Evolutionary conservation across 148 eudicot species (phyloP).

Genomic region (Beta vulgaris): DNA sequence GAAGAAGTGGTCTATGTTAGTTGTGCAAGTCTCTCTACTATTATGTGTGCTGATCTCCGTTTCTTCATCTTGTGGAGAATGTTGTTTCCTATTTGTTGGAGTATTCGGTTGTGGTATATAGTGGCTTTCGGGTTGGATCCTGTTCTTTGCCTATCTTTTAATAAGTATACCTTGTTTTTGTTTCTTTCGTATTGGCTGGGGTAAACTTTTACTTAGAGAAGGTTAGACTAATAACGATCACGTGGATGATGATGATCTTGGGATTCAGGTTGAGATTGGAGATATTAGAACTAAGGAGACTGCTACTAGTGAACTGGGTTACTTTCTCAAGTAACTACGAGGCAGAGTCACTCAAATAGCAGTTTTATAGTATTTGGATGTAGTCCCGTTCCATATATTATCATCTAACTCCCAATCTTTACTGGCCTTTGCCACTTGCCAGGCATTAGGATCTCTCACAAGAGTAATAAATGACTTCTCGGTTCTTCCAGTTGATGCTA

Average conservation of each 20-base stretch:
- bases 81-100: neutral
- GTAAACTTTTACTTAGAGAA: too few relatives aligned
- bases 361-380: neutral
- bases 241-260: neutral
- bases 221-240: neutral
- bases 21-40: too few relatives aligned
- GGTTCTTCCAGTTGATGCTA: slow-evolving; percentile 55
- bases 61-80: too few relatives aligned
- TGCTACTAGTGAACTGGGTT: neutral
- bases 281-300: neutral
- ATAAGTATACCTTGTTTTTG: too few relatives aligned
- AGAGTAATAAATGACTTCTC: slow-evolving; percentile 64
- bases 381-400: neutral
- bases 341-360: neutral
- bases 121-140: neutral
- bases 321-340: neutral
- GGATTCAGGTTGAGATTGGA: neutral
- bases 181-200: too few relatives aligned
- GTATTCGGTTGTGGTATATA: neutral
- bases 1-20: too few relatives aligned
- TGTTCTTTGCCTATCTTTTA: neutral
- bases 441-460: slow-evolving; percentile 84
- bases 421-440: slow-evolving; percentile 19
- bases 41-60: too few relatives aligned
- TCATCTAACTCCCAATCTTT: slow-evolving; percentile 6